phyloP scores from a whole-genome alignment of 2,329 filamentous ascomycete genomes.

The Colletotrichum sp. region DNA sequence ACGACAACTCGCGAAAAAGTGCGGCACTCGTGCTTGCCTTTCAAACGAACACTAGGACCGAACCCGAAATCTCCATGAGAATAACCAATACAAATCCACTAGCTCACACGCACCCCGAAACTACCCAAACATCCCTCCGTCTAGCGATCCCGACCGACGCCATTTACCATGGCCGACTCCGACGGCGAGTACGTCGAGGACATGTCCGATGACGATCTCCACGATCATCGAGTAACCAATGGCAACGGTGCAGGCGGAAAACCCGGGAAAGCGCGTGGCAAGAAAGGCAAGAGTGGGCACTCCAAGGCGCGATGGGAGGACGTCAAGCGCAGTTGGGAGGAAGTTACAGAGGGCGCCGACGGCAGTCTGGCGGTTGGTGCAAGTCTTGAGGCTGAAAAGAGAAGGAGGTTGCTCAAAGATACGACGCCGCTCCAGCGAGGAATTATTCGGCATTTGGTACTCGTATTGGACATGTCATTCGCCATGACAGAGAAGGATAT shows the following conservation, averaged over 20 bases:
- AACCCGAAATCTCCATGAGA: background rate
- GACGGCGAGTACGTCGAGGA: conserved; percentile 74
- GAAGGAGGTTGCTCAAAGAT: conserved; percentile 81
- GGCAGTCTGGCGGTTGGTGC: conserved; percentile 79
- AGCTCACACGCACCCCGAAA: background rate
- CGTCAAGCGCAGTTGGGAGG: conserved; percentile 73
- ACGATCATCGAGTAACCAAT: conserved; percentile 49
- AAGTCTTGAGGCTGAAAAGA: conserved; percentile 81
- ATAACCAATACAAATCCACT: background rate
- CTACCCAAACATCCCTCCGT: background rate
- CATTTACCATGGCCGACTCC: conserved; percentile 68
- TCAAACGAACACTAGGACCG: background rate
- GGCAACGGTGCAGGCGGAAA: background rate
- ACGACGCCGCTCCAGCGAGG: conserved; percentile 95
- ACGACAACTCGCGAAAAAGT: background rate
- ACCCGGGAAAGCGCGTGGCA: conserved; percentile 18
- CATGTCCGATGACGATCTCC: conserved; percentile 69
- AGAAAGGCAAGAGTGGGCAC: conserved; percentile 34
- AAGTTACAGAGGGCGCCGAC: conserved; percentile 78
- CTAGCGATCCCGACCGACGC: background rate
- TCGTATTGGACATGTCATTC: conserved; percentile 90
- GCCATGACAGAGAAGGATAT: conserved; percentile 97
- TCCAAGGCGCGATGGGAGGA: conserved; percentile 68
- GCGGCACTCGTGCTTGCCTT: background rate
- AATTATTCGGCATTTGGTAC: conserved; percentile 94